phyloP scores from a whole-genome alignment of 2,329 filamentous ascomycete genomes.

The Aspergillus texensis region DNA sequence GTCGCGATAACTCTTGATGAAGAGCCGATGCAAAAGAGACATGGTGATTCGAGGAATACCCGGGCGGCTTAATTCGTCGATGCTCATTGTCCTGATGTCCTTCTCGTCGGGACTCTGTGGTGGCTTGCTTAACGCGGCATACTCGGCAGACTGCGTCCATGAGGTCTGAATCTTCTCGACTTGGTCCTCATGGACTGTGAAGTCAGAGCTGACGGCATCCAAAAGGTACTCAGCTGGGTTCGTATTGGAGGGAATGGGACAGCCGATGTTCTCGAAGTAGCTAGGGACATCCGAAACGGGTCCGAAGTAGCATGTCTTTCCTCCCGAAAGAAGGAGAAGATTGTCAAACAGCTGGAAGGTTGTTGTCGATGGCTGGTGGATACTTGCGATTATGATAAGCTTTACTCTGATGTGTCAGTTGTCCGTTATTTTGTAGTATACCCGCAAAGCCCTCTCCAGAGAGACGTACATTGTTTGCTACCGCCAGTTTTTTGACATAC shows the following conservation, averaged over 20 bases:
- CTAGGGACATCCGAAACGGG: constrained; percentile 57
- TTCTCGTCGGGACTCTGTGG: background rate
- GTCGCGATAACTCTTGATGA: constrained; percentile 83
- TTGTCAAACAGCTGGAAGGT: constrained; percentile 83
- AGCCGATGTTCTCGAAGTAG: constrained; percentile 66
- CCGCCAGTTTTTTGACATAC: constrained; percentile 69
- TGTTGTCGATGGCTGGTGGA: constrained; percentile 80
- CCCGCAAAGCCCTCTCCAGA: background rate
- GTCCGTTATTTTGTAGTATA: background rate
- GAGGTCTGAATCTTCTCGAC: constrained; percentile 57
- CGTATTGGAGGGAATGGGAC: constrained; percentile 67
- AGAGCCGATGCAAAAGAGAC: constrained; percentile 74
- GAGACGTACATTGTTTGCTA: constrained; percentile 62
- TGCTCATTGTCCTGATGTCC: background rate
- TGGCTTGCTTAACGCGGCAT: constrained; percentile 33
- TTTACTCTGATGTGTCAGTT: background rate
- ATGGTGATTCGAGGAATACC: constrained; percentile 56
- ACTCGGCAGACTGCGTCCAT: constrained; percentile 57
- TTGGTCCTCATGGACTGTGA: constrained; percentile 56
- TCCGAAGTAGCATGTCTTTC: constrained; percentile 74
- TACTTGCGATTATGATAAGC: constrained; percentile 78
- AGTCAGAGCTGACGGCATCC: constrained; percentile 78
- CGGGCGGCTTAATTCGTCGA: constrained; percentile 39
- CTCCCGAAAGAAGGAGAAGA: constrained; percentile 71
- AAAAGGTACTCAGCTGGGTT: constrained; percentile 83